Conservation (phyloP, 164 flowering plant genomes). For the Piper betle region DNA sequence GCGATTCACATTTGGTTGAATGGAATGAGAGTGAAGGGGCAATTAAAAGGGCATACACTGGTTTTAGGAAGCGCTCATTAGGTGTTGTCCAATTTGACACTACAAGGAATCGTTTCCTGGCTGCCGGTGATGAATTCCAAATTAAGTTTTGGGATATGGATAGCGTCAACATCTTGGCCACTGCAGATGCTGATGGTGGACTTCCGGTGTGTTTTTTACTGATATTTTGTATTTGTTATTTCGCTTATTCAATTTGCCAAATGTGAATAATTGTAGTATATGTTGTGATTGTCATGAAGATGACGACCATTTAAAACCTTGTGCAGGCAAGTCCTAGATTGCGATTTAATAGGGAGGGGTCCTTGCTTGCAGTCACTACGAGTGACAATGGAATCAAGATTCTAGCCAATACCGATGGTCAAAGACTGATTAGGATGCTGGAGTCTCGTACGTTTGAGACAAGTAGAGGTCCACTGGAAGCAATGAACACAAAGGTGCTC, state of each 20-base stretch:
- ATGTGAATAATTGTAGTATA: too few relatives aligned
- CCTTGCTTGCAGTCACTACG: slow-evolving; percentile 21
- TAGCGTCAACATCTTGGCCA: slow-evolving; percentile 12
- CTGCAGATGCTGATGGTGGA: slow-evolving; percentile 27
- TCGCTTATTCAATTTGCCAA: not conserved
- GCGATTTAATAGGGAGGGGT: slow-evolving; percentile 26
- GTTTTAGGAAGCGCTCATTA: slow-evolving; percentile 20
- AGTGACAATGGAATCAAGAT: slow-evolving; percentile 25
- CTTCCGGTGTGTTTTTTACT: slow-evolving; percentile 13
- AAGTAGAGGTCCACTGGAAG: slow-evolving; percentile 10
- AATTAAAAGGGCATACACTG: slow-evolving; percentile 16
- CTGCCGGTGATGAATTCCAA: slow-evolving; percentile 28
- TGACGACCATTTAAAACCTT: not conserved
- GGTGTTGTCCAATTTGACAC: slow-evolving; percentile 21
- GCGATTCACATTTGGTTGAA: slow-evolving; percentile 17
- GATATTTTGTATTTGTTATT: not conserved
- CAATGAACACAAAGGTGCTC: slow-evolving; percentile 12
- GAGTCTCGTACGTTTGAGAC: slow-evolving; percentile 12
- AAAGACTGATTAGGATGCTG: slow-evolving; percentile 14
- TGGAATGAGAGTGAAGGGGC: slow-evolving; percentile 18
- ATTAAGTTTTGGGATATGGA: slow-evolving; percentile 34
- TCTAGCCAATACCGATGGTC: slow-evolving; percentile 25
- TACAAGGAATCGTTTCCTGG: slow-evolving; percentile 15
- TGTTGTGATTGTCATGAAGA: too few relatives aligned
- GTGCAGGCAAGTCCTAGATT: slow-evolving; percentile 22